Conservation (phyloP, 495 filamentous ascomycete species). For the Penicillium longicatenatum region DNA sequence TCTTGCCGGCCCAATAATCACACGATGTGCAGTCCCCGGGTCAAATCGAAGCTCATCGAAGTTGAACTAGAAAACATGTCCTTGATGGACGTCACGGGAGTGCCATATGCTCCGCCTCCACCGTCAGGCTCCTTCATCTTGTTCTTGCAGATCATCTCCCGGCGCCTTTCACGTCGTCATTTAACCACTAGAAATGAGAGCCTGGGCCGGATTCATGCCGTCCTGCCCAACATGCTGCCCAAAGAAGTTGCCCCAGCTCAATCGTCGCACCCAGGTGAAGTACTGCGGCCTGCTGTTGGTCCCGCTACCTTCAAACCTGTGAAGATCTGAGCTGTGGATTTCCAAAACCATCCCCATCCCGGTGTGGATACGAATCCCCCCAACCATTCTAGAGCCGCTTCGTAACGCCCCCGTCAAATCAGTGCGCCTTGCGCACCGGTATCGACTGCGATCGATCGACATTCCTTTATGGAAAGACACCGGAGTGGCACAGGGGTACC, state of each 20-base stretch:
- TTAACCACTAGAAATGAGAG: constrained; percentile 14
- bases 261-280: constrained; percentile 19
- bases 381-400: constrained; percentile 14
- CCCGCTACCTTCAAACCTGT: constrained; percentile 4
- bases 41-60: constrained; percentile 3
- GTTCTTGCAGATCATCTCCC: constrained; percentile 25
- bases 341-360: constrained; percentile 12
- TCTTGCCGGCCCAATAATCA: constrained; percentile 15
- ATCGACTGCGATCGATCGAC: constrained; percentile 25
- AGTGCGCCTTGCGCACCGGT: constrained; percentile 16
- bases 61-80: neutral
- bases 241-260: constrained; percentile 17
- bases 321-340: constrained; percentile 23
- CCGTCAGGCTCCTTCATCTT: constrained; percentile 23
- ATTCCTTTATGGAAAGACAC: constrained; percentile 14
- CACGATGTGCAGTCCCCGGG: neutral
- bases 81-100: constrained; percentile 18
- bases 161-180: constrained; percentile 18
- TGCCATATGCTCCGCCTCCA: constrained; percentile 21
- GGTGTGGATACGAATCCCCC: constrained; percentile 13
- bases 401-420: constrained; percentile 16
- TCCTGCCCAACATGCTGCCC: constrained; percentile 43
- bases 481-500: constrained; percentile 9
- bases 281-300: constrained; percentile 12
- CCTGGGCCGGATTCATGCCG: constrained; percentile 18